Base-by-base conservation (phyloP, 2,329 filamentous ascomycete species). In the Diplodia mutila region DNA sequence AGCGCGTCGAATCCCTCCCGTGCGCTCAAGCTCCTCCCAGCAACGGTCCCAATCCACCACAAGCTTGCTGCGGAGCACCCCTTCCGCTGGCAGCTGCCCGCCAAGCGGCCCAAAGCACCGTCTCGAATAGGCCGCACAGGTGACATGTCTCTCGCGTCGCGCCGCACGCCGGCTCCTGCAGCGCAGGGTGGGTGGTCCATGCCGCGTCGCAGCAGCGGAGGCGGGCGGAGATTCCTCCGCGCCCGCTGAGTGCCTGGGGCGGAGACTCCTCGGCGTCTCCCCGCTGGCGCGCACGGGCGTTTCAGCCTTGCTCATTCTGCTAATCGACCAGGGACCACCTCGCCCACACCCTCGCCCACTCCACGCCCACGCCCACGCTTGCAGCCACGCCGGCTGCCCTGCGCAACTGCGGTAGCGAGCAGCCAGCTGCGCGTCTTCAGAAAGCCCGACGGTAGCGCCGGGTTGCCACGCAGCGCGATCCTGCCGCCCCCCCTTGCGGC, bases 121-220 rank as follows among this genome's bases (percentile, higher is more conserved):
- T 39, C 48, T 37, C 21, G 54, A 25, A 25, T 42, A 25, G 39
- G 49, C 16, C 61, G 48, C 49, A 46, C 48, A 46, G 32, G 49
- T 49, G 57, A 48, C 57, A 49, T 18, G n/a, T 49, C 32, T 32
- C 23, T 23, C 32, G 49, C 49, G 16, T 25, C 48, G 51, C 61
- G 61, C 61, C 61, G 61, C 61, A 53, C 46, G 48, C 61, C 46
- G 61, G 61, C 61, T 52, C 48, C 46, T 52, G 61, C 61, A 65
- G n/a, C 18, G 21, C 32, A 53, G 23, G 61, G 48, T 32, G 25
- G 49, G 9, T 27, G 4, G 16, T 27, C 25, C 48, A 65, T 46
- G 53, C 61, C 61, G 61, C 32, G 27, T 53, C 21, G 53, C 61
- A 21, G 25, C 34, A 23, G 21, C 48, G 42, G 34, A 23, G 25